Base-by-base conservation (phyloP, 176 grass and related monocot species). In the Avena atlantica region DNA sequence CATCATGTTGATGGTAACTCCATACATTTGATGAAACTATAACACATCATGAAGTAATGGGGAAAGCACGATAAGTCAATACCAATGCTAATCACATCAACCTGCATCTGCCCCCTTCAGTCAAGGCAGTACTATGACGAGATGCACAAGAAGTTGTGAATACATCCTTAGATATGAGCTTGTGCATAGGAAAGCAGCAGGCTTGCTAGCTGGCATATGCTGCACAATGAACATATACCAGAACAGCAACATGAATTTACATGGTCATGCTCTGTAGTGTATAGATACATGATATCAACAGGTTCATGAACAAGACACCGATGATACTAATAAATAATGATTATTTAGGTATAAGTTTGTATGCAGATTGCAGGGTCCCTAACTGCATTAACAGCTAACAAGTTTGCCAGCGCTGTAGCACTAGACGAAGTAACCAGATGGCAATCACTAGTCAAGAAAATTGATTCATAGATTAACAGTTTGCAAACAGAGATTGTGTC, bases 371-470 rank as follows among this genome's bases (percentile, higher is more conserved):
- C 29, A 31, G 29, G 29, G 6, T 42, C 5, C 40, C 40, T 42
- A 42, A 6, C 40, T 42, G 40, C 6, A 42, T 29, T 70, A 86
- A 2, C 75, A 57, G 42, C 31, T 74, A 49, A 27, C 71, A 80
- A 51, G 42, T 53, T 56, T 40, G 13, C 84, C 19, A 65, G 21
- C 37, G 19, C 61, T 19, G 25, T 79, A 84, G 80, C 24, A 78
- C 29, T 55, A 58, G 10, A 62, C 3, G 2, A 65, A 20, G 58
- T 64, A 48, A 12, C 36, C 24, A 53, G 20, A 76, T 60, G 49
- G 40, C 44, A 84, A 53, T 83, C 50, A 62, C 50, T 79, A 79
- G 70, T 87, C 61, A 71, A 24, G n/a, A 62, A 72, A 72, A 74
- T 70, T 11, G 21, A 74, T 78, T 76, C 20, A 62, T 45, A 56